Evolutionary conservation across 2,329 filamentous ascomycete species (phyloP).

Genomic region (Graphiopsis chlorocephala): DNA sequence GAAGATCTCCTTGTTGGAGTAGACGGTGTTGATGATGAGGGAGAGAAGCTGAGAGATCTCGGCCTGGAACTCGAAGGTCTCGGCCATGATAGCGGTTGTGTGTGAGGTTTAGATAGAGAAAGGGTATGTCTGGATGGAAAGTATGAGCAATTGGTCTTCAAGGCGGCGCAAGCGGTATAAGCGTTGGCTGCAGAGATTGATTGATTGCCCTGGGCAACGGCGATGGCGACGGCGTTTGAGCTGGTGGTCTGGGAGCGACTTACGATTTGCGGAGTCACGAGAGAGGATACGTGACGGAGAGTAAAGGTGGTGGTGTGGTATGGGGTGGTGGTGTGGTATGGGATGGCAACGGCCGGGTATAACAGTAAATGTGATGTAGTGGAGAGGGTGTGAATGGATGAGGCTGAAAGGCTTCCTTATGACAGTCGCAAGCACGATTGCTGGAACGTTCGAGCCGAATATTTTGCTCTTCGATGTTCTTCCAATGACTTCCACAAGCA

Average conservation of each 20-base stretch:
- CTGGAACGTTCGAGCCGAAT: background rate
- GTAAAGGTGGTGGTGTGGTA: background rate
- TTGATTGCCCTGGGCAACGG: conserved; percentile 14
- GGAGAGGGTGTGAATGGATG: background rate
- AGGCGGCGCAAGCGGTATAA: background rate
- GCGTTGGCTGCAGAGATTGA: conserved; percentile 6
- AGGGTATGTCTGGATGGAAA: conserved; percentile 8
- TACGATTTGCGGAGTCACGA: conserved; percentile 14
- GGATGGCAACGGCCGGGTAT: conserved; percentile 15
- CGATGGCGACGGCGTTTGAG: background rate
- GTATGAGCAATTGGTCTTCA: conserved; percentile 2
- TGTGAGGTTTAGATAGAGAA: conserved; percentile 10
- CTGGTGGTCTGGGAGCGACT: background rate
- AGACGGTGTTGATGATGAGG: conserved; percentile 99
- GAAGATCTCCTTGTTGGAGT: conserved; percentile 99
- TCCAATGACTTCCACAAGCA: background rate
- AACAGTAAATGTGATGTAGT: conserved; percentile 5
- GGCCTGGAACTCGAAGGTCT: conserved; percentile 99
- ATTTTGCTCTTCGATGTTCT: background rate
- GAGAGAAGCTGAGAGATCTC: conserved; percentile 99
- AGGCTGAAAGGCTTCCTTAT: conserved; percentile 11
- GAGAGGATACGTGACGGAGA: conserved; percentile 4
- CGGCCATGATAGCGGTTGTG: conserved; percentile 66
- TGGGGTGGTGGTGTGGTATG: conserved; percentile 8
- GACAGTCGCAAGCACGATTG: background rate